phyloP scores from a whole-genome alignment of 2,329 filamentous ascomycete species.

The Fusarium nygamai region DNA sequence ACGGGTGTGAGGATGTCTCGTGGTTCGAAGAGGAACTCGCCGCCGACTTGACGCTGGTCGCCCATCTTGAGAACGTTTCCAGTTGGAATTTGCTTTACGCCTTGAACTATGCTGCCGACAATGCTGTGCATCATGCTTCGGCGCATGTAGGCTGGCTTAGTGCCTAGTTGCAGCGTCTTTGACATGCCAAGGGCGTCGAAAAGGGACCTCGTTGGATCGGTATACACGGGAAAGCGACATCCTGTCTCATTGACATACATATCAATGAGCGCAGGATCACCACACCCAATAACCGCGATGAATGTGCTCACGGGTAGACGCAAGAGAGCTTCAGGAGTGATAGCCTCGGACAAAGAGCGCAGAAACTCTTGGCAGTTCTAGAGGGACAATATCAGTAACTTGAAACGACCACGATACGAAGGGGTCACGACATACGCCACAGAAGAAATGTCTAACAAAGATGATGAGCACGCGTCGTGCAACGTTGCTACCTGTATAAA shows the following conservation, averaged over 20 bases:
- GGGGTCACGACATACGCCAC: slow-evolving; percentile 67
- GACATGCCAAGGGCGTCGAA: slow-evolving; percentile 76
- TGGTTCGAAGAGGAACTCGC: slow-evolving; percentile 81
- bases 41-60: slow-evolving; percentile 75
- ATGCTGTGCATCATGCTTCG: slow-evolving; percentile 62
- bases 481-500: slow-evolving; percentile 66
- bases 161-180: slow-evolving; percentile 68
- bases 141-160: slow-evolving; percentile 71
- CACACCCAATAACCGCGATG: slow-evolving; percentile 78
- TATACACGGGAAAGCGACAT: slow-evolving; percentile 80
- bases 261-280: slow-evolving; percentile 72
- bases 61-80: slow-evolving; percentile 72
- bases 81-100: slow-evolving; percentile 64
- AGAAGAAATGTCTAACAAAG: slow-evolving; percentile 84
- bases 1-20: slow-evolving; percentile 56
- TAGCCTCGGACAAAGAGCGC: slow-evolving; percentile 66
- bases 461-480: slow-evolving; percentile 71
- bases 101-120: slow-evolving; percentile 65
- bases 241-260: slow-evolving; percentile 70
- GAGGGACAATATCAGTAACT: slow-evolving; percentile 25
- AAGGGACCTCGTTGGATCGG: slow-evolving; percentile 74
- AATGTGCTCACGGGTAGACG: slow-evolving; percentile 66
- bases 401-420: neutral
- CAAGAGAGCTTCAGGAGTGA: slow-evolving; percentile 63
- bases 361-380: slow-evolving; percentile 83